Percentiles rank a stretch among this genome's conserved stretches.
Conservation (phyloP, 306 rosid species). For the Cicer arietinum region DNA sequence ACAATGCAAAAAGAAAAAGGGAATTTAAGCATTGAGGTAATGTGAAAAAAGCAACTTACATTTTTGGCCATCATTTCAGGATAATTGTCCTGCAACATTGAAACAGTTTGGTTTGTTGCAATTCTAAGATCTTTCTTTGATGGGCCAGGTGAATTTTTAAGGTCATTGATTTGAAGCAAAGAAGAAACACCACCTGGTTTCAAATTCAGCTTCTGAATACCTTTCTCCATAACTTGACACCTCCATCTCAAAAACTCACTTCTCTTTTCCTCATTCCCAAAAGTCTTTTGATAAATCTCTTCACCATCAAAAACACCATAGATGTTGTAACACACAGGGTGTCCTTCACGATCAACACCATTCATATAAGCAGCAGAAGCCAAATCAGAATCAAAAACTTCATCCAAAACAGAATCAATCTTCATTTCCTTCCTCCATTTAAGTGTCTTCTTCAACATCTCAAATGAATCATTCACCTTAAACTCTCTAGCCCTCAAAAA, state of each 20-base stretch:
- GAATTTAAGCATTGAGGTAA: too few relatives aligned
- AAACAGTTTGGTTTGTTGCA: constrained; percentile 51
- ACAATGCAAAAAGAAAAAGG: not conserved
- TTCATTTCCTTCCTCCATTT: constrained; percentile 57
- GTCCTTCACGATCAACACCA: constrained; percentile 58
- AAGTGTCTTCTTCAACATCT: constrained; percentile 61
- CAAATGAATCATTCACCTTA: constrained; percentile 52
- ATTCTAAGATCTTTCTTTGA: constrained; percentile 53
- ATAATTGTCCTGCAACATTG: constrained; percentile 58
- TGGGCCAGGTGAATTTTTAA: constrained; percentile 56
- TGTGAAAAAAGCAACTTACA: constrained; percentile 42
- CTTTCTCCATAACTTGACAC: constrained; percentile 61
- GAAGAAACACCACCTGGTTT: constrained; percentile 61
- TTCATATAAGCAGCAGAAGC: constrained; percentile 42
- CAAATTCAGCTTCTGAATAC: constrained; percentile 53
- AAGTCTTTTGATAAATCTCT: constrained; percentile 51
- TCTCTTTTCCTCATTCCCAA: constrained; percentile 52
- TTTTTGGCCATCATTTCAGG: constrained; percentile 64
- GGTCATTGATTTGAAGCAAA: constrained; percentile 59
- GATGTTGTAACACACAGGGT: constrained; percentile 59
- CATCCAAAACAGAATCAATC: constrained; percentile 51
- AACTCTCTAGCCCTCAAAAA: constrained; percentile 64
- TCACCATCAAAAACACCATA: constrained; percentile 51
- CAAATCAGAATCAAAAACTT: constrained; percentile 46
- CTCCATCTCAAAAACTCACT: constrained; percentile 58